Base-by-base conservation (phyloP, 1,139 yeast genomes). In the Lodderomyces beijingensis region DNA sequence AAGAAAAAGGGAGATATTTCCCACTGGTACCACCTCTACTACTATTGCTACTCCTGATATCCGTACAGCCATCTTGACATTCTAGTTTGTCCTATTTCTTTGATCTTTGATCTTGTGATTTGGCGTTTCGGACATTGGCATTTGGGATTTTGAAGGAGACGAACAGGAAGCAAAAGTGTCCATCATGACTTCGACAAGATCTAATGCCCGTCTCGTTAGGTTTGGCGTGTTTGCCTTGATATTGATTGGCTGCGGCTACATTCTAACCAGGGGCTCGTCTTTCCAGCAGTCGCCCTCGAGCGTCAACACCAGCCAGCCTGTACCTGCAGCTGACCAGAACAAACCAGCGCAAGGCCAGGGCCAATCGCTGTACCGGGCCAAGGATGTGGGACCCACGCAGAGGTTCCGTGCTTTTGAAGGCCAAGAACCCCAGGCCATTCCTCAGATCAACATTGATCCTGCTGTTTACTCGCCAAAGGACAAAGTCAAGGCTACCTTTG, bases 141-240 rank as follows among this genome's bases (percentile, higher is more conserved):
- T n/a, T n/a, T n/a, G n/a, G n/a, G n/a, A n/a, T n/a, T n/a, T n/a
- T n/a, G n/a, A n/a, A n/a, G n/a, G n/a, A n/a, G n/a, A n/a, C n/a
- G n/a, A n/a, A n/a, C n/a, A n/a, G n/a, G n/a, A n/a, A n/a, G n/a
- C n/a, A n/a, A n/a, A n/a, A n/a, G n/a, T n/a, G n/a, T n/a, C n/a
- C n/a, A 43, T 16, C 29, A 59, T 59, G 63, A 53, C 57, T 35
- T 50, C 65, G 17, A 51, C 77, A 24, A 70, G 83, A 53, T 72
- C 81, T 19, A 77, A 76, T 51, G 80, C 84, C 39, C 70, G 85
- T 48, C 51, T 78, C 43, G 58, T 76, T 30, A 62, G 85, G 47
- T 77, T 79, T 47, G 82, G 74, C 27, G 65, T 77, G 29, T 73
- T 78, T 50, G 83, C 84, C 21, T 54, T 71, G 14, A 65, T 76